phyloP scores from a whole-genome alignment of 2,329 filamentous ascomycete species.

The Karstenula rhodostoma region DNA sequence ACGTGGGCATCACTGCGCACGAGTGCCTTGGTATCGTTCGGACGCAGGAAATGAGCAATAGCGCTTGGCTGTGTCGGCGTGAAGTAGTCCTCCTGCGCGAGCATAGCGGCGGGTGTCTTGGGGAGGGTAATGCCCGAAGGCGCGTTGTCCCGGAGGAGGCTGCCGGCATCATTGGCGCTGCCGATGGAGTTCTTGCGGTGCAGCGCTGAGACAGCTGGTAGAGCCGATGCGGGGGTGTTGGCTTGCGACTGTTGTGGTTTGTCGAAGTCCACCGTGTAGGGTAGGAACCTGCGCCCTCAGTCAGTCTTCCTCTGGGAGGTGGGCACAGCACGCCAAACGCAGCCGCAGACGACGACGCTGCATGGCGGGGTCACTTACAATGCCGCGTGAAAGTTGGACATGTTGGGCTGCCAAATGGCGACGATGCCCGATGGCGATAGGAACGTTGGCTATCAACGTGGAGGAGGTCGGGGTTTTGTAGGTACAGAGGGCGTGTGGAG shows the following conservation, averaged over 20 bases:
- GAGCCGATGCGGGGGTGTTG: slow-evolving; percentile 30
- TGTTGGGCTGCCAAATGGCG: slow-evolving; percentile 39
- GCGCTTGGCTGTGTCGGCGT: slow-evolving; percentile 51
- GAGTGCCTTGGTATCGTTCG: slow-evolving; percentile 59
- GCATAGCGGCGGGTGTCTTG: slow-evolving; percentile 51
- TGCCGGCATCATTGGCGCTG: slow-evolving; percentile 41
- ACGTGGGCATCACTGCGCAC: slow-evolving; percentile 78
- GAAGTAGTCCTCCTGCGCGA: slow-evolving; percentile 57
- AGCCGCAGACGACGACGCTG: neutral
- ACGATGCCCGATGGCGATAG: slow-evolving; percentile 14
- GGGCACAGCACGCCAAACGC: neutral
- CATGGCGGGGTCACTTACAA: slow-evolving; percentile 57
- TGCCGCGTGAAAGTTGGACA: slow-evolving; percentile 69
- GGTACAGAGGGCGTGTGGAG: slow-evolving; percentile 1
- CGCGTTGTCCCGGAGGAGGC: slow-evolving; percentile 49
- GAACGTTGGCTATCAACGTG: slow-evolving; percentile 16
- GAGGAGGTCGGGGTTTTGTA: slow-evolving; percentile 6
- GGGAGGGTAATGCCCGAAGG: slow-evolving; percentile 43
- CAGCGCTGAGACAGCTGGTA: slow-evolving; percentile 49
- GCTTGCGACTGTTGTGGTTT: slow-evolving; percentile 50
- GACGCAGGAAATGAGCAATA: slow-evolving; percentile 63
- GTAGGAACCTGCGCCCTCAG: slow-evolving; percentile 75
- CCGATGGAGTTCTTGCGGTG: slow-evolving; percentile 58
- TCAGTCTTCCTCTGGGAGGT: neutral
- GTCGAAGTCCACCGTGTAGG: slow-evolving; percentile 87